Percentiles rank a stretch among this genome's conserved stretches.
These are phyloP conservation scores for Rhizophagus prolifer DNA, from an alignment of 192 early-diverging fungal species.

Conservation along the genomic window DNA sequence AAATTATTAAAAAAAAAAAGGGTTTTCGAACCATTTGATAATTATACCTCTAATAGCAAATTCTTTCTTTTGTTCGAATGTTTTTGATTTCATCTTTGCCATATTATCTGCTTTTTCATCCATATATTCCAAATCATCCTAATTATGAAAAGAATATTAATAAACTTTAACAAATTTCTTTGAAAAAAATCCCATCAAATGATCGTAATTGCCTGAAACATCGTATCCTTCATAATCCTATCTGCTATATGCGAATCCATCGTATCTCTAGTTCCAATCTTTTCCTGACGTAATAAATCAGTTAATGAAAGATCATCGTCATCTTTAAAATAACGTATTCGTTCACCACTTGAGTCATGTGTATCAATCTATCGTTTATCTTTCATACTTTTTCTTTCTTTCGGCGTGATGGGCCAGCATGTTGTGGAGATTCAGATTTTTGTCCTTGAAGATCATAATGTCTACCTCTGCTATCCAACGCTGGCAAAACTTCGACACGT, in stretches of 20 bases:
- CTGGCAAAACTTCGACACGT: constrained; percentile 45
- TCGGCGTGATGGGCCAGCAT: constrained; percentile 24
- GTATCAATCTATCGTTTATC: constrained; percentile 48
- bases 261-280: constrained; percentile 43
- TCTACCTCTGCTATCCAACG: constrained; percentile 55
- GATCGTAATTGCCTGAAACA: constrained; percentile 58
- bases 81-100: constrained; percentile 57
- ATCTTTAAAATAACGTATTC: constrained; percentile 58
- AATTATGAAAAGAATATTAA: constrained; percentile 24
- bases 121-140: constrained; percentile 86
- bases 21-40: background rate
- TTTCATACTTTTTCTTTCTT: constrained; percentile 45
- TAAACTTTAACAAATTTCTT: background rate
- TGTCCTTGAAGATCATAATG: constrained; percentile 52
- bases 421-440: constrained; percentile 21
- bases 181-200: no score
- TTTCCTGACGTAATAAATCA: constrained; percentile 74
- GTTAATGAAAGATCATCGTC: constrained; percentile 55
- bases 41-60: constrained; percentile 58
- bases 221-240: constrained; percentile 67
- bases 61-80: constrained; percentile 64
- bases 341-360: constrained; percentile 63
- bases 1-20: background rate
- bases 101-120: constrained; percentile 86
- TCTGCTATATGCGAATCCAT: constrained; percentile 72